Conservation (phyloP, 2,329 filamentous ascomycete genomes). For the Paramyrothecium sp. region DNA sequence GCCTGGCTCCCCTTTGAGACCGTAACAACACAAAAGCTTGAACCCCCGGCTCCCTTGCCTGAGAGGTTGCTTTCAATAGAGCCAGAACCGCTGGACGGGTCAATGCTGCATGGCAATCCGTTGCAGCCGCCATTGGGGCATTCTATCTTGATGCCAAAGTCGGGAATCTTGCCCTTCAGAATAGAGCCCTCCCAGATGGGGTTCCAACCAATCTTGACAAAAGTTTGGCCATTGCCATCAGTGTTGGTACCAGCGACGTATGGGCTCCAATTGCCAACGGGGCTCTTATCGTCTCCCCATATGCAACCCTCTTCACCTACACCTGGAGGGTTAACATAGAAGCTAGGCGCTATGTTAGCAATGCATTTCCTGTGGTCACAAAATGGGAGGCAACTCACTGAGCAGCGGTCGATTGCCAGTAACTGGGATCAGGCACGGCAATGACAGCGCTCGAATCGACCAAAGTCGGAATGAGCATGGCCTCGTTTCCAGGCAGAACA, state of each 20-base stretch:
- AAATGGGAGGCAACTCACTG: slow-evolving; percentile 54
- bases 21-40: slow-evolving; percentile 74
- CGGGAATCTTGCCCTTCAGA: slow-evolving; percentile 56
- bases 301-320: slow-evolving; percentile 62
- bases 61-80: slow-evolving; percentile 55
- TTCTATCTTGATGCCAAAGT: slow-evolving; percentile 68
- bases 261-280: slow-evolving; percentile 73
- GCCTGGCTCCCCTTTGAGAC: slow-evolving; percentile 65
- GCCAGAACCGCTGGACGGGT: slow-evolving; percentile 57
- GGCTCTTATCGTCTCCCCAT: slow-evolving; percentile 64
- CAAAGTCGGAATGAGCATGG: slow-evolving; percentile 78
- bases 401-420: slow-evolving; percentile 72
- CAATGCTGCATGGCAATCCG: slow-evolving; percentile 72
- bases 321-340: slow-evolving; percentile 77
- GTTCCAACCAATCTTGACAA: slow-evolving; percentile 75
- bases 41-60: slow-evolving; percentile 63
- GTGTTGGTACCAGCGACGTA: slow-evolving; percentile 77
- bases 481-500: slow-evolving; percentile 74
- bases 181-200: slow-evolving; percentile 64
- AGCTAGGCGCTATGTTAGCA: slow-evolving; percentile 44
- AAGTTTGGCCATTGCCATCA: slow-evolving; percentile 62
- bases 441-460: slow-evolving; percentile 57
- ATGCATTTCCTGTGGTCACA: not conserved
- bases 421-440: slow-evolving; percentile 67
- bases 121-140: slow-evolving; percentile 66